phyloP scores from a whole-genome alignment of 148 eudicot genomes.

The Camellia granthamiana region DNA sequence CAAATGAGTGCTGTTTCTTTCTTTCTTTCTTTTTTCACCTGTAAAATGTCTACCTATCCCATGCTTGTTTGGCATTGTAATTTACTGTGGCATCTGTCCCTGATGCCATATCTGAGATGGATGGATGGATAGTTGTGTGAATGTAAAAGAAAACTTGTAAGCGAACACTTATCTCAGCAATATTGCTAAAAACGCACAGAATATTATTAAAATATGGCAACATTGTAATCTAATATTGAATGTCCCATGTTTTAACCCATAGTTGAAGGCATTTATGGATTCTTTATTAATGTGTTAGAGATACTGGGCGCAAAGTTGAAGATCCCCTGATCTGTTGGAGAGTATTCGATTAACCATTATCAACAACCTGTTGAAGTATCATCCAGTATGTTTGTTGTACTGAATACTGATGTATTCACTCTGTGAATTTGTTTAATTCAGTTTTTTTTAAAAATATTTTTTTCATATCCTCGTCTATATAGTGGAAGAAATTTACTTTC shows the following conservation, averaged over 20 bases:
- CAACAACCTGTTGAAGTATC: slow-evolving; percentile 85
- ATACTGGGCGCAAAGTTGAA: slow-evolving; percentile 83
- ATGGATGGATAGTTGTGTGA: not conserved
- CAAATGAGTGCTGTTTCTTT: not conserved
- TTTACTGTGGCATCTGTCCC: not conserved
- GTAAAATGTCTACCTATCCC: not conserved
- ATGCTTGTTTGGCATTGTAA: not conserved
- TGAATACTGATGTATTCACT: not conserved
- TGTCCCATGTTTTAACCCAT: not conserved
- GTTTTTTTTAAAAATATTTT: not conserved
- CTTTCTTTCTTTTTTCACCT: not conserved
- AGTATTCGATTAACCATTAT: slow-evolving; percentile 83
- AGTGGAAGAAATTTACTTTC: not conserved
- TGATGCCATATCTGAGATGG: not conserved
- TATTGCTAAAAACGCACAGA: not conserved
- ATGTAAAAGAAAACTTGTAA: not conserved
- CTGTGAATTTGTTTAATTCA: not conserved
- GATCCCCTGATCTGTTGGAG: slow-evolving; percentile 90
- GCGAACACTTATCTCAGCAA: not conserved
- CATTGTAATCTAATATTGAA: slow-evolving; percentile 2
- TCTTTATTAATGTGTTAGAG: slow-evolving; percentile 33
- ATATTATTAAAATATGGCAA: not conserved
- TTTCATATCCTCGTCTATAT: not conserved
- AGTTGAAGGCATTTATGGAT: slow-evolving; percentile 1
- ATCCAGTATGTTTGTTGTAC: slow-evolving; percentile 64